Evolutionary conservation across 1,139 yeast genomes (phyloP).

Genomic region (Blastobotrys serpentis): DNA sequence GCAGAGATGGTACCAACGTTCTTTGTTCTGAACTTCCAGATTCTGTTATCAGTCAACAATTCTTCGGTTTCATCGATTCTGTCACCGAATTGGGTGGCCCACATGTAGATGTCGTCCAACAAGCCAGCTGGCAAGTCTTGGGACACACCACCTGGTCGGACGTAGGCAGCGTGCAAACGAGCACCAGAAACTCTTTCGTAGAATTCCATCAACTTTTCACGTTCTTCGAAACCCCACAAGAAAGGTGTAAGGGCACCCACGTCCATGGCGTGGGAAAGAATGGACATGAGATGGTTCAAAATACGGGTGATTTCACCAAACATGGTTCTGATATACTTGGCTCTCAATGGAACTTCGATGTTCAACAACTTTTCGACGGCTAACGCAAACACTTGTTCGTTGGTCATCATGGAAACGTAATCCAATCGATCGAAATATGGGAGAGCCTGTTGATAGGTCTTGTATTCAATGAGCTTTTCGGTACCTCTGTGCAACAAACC

Average conservation of each 20-base stretch:
- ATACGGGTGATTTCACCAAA: constrained; percentile 87
- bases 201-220: constrained; percentile 91
- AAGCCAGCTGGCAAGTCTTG: constrained; percentile 86
- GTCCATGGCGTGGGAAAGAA: constrained; percentile 88
- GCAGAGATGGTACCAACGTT: constrained; percentile 81
- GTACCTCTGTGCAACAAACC: constrained; percentile 88
- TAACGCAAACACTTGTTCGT: constrained; percentile 80
- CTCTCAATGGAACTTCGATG: constrained; percentile 82
- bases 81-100: constrained; percentile 96
- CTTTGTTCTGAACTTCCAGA: constrained; percentile 86
- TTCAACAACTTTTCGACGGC: constrained; percentile 85
- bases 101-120: constrained; percentile 88
- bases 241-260: constrained; percentile 93
- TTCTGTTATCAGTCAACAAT: constrained; percentile 84
- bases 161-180: constrained; percentile 82
- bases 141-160: constrained; percentile 90
- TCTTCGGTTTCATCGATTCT: constrained; percentile 90
- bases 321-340: constrained; percentile 78
- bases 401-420: constrained; percentile 91
- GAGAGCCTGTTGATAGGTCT: constrained; percentile 81
- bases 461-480: constrained; percentile 80
- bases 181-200: constrained; percentile 92
- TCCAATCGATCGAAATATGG: constrained; percentile 89
- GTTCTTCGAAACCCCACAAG: constrained; percentile 93
- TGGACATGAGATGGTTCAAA: constrained; percentile 84